Evolutionary conservation across 2,329 filamentous ascomycete genomes (phyloP), one percentile per base, ranked within the genome.

Genomic region (Beauveria brongniartii): DNA sequence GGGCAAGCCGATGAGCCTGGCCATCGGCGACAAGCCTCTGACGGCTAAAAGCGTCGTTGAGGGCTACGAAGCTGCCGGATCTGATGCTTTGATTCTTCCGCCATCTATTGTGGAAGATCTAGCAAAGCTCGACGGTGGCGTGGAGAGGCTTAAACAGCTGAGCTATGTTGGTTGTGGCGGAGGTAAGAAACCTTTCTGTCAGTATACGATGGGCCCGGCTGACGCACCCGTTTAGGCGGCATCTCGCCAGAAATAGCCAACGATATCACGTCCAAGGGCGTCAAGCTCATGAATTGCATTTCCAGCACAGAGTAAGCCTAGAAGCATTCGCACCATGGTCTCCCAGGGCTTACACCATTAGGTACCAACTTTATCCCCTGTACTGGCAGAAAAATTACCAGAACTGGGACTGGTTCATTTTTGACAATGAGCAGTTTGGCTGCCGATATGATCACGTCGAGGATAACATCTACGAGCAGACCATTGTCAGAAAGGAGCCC

Each of bases 381-480:
- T 73, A 73, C 59, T 65, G 67, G 43, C 72, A 75, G 47, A 40
- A 62, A 0, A 65, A 76, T 47, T 65, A 58, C 0, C 61, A 70
- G 18, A 63, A 74, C 9, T 78, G 76, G 75, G 70, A 74, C 61
- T 78, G 70, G 47, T 77, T 78, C 61, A 68, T 75, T 62, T 68
- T 74, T 62, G 69, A 76, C 62, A 71, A 72, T 0, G 70, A 77
- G 1, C 22, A 69, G 0, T 67, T 75, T 18, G 76, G 76, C 9
- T 70, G 69, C 28, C 72, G 77, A 5, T 78, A 76, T 71, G 71
- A 73, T 7, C 43, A 61, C 70, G 30, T 69, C 62, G 70, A 71
- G 5, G 70, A 73, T 3, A 68, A 72, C 18, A 67, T 72, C 0
- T 77, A 72, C 63, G 73, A 71, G 60, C 70, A 78, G 14, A 72